Base-by-base conservation (phyloP, 2,329 filamentous ascomycete genomes). In the Nemania serpens region DNA sequence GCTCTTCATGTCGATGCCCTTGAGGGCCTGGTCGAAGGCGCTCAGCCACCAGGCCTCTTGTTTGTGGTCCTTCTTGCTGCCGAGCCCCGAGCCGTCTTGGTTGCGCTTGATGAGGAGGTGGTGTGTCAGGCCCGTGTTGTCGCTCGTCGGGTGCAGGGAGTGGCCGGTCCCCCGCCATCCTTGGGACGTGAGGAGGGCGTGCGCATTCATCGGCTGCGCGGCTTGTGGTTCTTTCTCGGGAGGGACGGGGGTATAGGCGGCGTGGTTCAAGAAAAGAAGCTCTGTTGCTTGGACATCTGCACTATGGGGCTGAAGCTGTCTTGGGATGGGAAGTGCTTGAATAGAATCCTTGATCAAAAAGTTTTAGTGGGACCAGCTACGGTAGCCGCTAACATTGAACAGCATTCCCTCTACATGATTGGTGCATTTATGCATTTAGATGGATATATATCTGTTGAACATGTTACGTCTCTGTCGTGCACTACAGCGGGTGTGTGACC, bases 1-100 rank as follows among this genome's bases (percentile, higher is more conserved):
- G 66, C 84, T 76, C 66, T 81, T 81, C 22, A 82, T 81, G 72
- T 91, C 89, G 55, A 97, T 82, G 3, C 89, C 90, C 75, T 95
- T 90, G 66, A 97, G 79, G 58, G 93, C 93, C 74, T 93, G 88
- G 76, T 98, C 94, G 68, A 97, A 97, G 11, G 95, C 95, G 60
- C 91, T 89, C 76, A 97, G 83, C 95, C 95, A 99, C 95, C 95
- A 99, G 75, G 97, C 93, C 73, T 97, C 94, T 68, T 82, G 85
- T 20, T 83, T 85, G 64, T 82, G 82, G 64, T 87, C 84, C 59
- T 82, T 81, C 75, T 91, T 92, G 73, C 91, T 88, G 56, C 94
- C 94, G 5, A 98, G 81, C 22, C 94, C 94, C 55, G 91, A 82
- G 29, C 84, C 89, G 75, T 96, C 90, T 69, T 88, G 84, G 76